Conservation (phyloP, 116 monocot genomes). For the Dioscorea cayenensis region DNA sequence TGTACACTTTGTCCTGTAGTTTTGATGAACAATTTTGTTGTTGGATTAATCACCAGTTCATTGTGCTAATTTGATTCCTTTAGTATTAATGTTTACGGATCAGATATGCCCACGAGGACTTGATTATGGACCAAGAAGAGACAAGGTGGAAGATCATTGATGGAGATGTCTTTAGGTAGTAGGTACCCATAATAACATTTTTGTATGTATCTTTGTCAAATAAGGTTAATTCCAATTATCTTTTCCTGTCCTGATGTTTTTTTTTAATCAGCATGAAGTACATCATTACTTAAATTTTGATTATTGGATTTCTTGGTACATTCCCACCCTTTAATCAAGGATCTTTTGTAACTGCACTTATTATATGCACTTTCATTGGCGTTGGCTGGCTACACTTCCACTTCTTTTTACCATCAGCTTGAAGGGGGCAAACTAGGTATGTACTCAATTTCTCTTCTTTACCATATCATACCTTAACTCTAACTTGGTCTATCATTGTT, state of each 20-base stretch:
- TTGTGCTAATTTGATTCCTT: background rate
- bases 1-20: no score
- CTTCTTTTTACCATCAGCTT: slow-evolving; percentile 7
- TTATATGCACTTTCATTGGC: slow-evolving; percentile 8
- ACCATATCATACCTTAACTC: background rate
- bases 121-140: background rate
- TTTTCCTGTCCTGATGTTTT: background rate
- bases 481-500: background rate
- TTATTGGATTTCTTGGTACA: slow-evolving; percentile 1
- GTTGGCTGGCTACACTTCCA: slow-evolving; percentile 11
- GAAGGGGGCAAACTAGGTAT: slow-evolving; percentile 1
- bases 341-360: slow-evolving; percentile 3
- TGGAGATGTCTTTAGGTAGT: slow-evolving; percentile 4
- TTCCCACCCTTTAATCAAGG: slow-evolving; percentile 10
- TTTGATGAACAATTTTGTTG: background rate
- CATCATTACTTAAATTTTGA: slow-evolving; percentile 3
- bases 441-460: background rate
- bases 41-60: background rate
- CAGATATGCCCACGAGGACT: background rate
- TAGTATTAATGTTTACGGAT: background rate
- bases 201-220: background rate
- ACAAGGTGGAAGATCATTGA: background rate
- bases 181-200: background rate
- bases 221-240: background rate
- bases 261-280: background rate